Evolutionary conservation across 139 green algal genomes (phyloP).

Genomic region (Chlorella vulgaris): DNA sequence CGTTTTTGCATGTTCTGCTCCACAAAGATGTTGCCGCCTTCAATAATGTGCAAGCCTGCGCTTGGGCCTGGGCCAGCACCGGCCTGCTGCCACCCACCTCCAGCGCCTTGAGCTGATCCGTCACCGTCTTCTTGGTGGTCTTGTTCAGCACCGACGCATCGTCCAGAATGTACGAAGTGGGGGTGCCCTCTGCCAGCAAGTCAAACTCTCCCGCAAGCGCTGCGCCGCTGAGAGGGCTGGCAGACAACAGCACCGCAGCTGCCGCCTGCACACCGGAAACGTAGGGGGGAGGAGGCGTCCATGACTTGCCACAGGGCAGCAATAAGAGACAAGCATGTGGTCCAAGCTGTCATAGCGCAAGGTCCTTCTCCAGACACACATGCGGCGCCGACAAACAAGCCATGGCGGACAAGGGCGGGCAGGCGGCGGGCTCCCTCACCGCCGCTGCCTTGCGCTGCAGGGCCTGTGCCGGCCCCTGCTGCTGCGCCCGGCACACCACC

Average conservation of each 20-base stretch:
- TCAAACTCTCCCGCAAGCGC: constrained; percentile 88
- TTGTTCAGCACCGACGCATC: constrained; percentile 87
- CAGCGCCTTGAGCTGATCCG: constrained; percentile 77
- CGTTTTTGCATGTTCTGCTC: neutral
- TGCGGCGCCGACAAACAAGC: neutral
- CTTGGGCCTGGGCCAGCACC: no score
- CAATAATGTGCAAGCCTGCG: no score
- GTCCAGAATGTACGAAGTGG: constrained; percentile 87
- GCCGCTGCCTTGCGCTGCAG: constrained; percentile 26
- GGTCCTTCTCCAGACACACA: no score
- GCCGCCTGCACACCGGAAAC: constrained; percentile 19
- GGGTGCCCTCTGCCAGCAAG: constrained; percentile 74
- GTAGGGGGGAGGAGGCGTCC: no score
- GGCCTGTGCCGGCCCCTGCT: constrained; percentile 19
- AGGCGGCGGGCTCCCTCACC: constrained; percentile 16
- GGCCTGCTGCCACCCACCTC: constrained; percentile 60
- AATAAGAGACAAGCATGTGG: no score
- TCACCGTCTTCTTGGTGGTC: constrained; percentile 71
- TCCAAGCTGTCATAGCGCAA: no score
- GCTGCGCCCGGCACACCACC: constrained; percentile 38
- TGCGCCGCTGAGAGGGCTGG: constrained; percentile 31
- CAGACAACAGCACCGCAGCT: constrained; percentile 48
- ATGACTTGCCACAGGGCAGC: no score
- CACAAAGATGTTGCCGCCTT: no score
- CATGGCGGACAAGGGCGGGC: neutral